Evolutionary conservation across 768 basidiomycete genomes (phyloP).

Genomic region (Xerocomellus chrysenteron): DNA sequence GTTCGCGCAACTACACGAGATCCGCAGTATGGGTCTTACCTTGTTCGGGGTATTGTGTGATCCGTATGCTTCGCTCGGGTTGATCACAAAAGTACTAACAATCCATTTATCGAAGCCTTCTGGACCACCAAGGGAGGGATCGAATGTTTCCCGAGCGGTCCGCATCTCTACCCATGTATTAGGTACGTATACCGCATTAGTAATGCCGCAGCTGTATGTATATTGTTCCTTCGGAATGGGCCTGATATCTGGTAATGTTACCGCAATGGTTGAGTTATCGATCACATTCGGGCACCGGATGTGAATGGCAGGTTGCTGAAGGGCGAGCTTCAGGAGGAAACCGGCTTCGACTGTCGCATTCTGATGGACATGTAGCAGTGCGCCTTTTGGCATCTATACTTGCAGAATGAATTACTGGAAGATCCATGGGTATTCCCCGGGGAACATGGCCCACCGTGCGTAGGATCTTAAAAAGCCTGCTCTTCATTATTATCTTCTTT

Average conservation of each 20-base stretch:
- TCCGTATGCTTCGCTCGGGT: no score
- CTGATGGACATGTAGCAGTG: constrained; percentile 44
- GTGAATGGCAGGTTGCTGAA: constrained; percentile 30
- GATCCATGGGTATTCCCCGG: no score
- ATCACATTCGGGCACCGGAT: constrained; percentile 30
- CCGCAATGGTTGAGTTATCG: constrained; percentile 22
- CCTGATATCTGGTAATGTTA: constrained; percentile 36
- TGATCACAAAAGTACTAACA: no score
- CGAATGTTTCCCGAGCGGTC: not conserved
- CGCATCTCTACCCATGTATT: constrained; percentile 37
- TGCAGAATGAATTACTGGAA: no score
- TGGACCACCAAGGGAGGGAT: no score
- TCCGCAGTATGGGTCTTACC: no score
- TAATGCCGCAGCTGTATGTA: constrained; percentile 26
- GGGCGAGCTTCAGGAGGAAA: constrained; percentile 28
- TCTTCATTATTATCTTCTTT: no score
- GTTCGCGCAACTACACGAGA: no score
- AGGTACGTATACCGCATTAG: constrained; percentile 27
- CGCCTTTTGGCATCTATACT: constrained; percentile 1
- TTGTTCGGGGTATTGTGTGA: no score
- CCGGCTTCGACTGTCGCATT: constrained; percentile 40
- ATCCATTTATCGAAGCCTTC: no score
- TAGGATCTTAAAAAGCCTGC: no score
- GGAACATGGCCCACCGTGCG: no score
- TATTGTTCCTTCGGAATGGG: not conserved